phyloP scores from a whole-genome alignment of 192 early-diverging fungal genomes.

The Coemansia furcata region DNA sequence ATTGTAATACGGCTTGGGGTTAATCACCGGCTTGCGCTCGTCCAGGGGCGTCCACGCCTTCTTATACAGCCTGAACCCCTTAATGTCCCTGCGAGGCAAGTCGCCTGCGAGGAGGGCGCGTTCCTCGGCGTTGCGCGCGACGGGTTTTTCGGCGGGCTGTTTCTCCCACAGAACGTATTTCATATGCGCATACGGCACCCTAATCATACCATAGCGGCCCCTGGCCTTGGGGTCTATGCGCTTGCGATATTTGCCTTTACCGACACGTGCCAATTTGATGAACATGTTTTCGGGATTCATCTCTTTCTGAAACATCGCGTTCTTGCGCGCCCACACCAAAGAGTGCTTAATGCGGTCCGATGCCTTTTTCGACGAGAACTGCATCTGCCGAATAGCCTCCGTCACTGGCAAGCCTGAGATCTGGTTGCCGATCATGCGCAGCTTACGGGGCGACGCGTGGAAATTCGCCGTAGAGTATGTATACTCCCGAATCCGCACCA shows the following conservation, averaged over 20 bases:
- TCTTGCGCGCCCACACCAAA: slow-evolving; percentile 65
- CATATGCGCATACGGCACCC: slow-evolving; percentile 74
- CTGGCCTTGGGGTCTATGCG: slow-evolving; percentile 75
- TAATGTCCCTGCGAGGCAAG: slow-evolving; percentile 54
- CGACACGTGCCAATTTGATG: slow-evolving; percentile 78
- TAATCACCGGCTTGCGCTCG: slow-evolving; percentile 74
- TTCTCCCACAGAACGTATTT: slow-evolving; percentile 77
- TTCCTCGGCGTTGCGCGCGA: slow-evolving; percentile 24
- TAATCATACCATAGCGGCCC: slow-evolving; percentile 75
- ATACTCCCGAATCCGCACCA: slow-evolving; percentile 19
- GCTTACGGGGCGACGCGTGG: slow-evolving; percentile 67
- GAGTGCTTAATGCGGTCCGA: slow-evolving; percentile 62
- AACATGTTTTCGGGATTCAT: slow-evolving; percentile 64
- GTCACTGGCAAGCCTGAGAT: slow-evolving; percentile 62
- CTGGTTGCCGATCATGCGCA: slow-evolving; percentile 69
- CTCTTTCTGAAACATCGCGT: slow-evolving; percentile 61
- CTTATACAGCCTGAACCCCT: slow-evolving; percentile 63
- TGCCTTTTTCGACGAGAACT: slow-evolving; percentile 70
- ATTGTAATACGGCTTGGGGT: slow-evolving; percentile 68
- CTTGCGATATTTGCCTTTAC: slow-evolving; percentile 76
- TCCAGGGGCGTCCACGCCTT: slow-evolving; percentile 69
- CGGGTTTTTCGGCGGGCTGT: slow-evolving; percentile 23
- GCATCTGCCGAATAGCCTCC: slow-evolving; percentile 78
- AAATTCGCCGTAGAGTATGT: slow-evolving; percentile 61
- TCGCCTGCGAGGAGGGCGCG: slow-evolving; percentile 23